Percentiles rank a stretch among this genome's conserved stretches.
Conservation (phyloP, 495 filamentous ascomycete species). For the Penicillium psychrofluorescens region DNA sequence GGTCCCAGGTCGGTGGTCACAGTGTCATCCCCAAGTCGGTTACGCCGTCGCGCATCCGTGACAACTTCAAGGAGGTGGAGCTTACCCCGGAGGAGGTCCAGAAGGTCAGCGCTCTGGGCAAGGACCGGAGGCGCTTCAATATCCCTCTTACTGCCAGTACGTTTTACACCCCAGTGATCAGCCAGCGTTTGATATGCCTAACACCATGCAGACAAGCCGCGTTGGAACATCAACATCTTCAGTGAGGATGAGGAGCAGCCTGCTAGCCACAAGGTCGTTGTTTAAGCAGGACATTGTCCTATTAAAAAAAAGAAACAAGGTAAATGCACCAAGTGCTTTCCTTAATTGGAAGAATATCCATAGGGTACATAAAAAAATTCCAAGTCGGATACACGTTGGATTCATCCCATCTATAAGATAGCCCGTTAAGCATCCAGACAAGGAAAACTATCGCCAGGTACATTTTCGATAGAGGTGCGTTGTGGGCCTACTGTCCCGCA, state of each 20-base stretch:
- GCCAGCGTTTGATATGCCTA: background rate
- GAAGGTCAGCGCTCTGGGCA: constrained; percentile 34
- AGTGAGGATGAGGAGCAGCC: constrained; percentile 33
- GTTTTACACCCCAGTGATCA: constrained; percentile 1
- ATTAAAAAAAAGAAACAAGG: too few species aligned
- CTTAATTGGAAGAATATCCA: too few species aligned
- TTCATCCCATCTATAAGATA: too few species aligned
- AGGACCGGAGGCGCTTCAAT: constrained; percentile 41
- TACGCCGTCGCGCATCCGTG: constrained; percentile 36
- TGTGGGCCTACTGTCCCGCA: too few species aligned
- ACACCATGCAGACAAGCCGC: constrained; percentile 27
- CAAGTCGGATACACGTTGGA: too few species aligned
- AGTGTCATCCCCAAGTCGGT: constrained; percentile 47
- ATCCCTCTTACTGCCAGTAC: constrained; percentile 31
- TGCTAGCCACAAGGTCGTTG: constrained; percentile 36
- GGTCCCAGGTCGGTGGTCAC: constrained; percentile 41
- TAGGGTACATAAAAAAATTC: too few species aligned
- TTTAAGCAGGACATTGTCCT: constrained; percentile 9
- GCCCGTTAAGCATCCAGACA: too few species aligned
- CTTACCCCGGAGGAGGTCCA: constrained; percentile 38
- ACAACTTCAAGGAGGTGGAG: constrained; percentile 44
- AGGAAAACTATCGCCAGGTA: too few species aligned
- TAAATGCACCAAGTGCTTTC: too few species aligned
- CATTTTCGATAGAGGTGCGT: too few species aligned
- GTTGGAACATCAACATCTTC: constrained; percentile 43